Evolutionary conservation across 1,139 yeast species (phyloP).

Genomic region (Geotrichum carabidarum): DNA sequence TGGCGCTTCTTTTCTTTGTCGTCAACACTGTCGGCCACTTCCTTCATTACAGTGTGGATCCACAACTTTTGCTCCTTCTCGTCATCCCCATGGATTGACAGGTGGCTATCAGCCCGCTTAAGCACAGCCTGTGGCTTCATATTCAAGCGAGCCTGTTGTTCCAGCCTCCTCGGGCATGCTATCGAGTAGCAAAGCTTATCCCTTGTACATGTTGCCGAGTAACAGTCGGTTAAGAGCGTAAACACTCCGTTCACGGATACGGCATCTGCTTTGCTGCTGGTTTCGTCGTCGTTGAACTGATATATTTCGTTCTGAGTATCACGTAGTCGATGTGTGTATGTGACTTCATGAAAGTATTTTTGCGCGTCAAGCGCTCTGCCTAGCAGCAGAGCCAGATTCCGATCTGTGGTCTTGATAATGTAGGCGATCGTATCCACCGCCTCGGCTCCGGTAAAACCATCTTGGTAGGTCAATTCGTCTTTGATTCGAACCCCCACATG

Average conservation of each 20-base stretch:
- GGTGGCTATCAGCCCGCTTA: conserved; percentile 72
- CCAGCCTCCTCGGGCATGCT: conserved; percentile 92
- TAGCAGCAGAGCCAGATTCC: conserved; percentile 78
- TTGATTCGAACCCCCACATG: conserved; percentile 75
- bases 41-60: conserved; percentile 88
- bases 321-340: conserved; percentile 86
- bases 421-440: conserved; percentile 86
- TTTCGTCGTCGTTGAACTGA: conserved; percentile 52
- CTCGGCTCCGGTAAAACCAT: conserved; percentile 89
- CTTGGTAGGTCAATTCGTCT: conserved; percentile 91
- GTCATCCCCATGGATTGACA: conserved; percentile 66
- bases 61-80: conserved; percentile 85
- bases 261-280: conserved; percentile 12
- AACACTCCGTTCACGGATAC: conserved; percentile 81
- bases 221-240: conserved; percentile 86
- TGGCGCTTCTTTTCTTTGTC: conserved; percentile 88
- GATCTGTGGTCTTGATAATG: conserved; percentile 81
- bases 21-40: conserved; percentile 69
- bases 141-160: conserved; percentile 89
- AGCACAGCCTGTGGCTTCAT: conserved; percentile 87
- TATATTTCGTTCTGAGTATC: conserved; percentile 86
- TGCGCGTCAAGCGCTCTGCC: conserved; percentile 95
- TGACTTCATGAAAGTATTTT: conserved; percentile 89
- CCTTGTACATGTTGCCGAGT: conserved; percentile 92
- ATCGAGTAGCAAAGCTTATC: conserved; percentile 86